Evolutionary conservation across 352 stramenopile species (phyloP), one percentile per base, ranked within the genome.

Genomic region (Globisporangium takayamanum): DNA sequence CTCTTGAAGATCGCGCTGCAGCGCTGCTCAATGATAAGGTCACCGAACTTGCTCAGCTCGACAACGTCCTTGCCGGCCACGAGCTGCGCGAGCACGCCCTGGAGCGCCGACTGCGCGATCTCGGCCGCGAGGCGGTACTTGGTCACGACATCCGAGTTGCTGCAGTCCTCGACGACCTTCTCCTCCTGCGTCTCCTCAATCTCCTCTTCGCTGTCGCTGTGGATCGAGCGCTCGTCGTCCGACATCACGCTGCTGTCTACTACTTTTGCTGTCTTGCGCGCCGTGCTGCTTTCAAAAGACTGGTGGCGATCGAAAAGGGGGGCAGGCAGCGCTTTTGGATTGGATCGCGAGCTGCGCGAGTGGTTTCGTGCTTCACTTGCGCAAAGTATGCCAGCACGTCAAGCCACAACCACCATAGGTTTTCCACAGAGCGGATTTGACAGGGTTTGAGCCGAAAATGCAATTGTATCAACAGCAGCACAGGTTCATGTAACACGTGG

Each of bases 81-180:
- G 48, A 97, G 91, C 84, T 99, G 93, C 28, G 71, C 56, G n/a
- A 99, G 75, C 45, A 99, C 84, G 60, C 95, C 97, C 52, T 96
- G 72, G 7, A 99, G 79, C 18, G 97, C 96, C 46, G 97, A 91
- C 70, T 99, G 98, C 45, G 95, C 94, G 80, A 99, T 99, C 74
- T 99, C 98, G 36, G 96, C 91, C 6, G 97, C 97, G 59, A 99
- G 84, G 62, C 98, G 93, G 82, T 99, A 99, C 85, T 98, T 98
- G 68, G 88, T 94, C 39, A 96, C 86, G 2, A 98, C 92, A 64
- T 98, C 83, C 71, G 86, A 92, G 79, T 88, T 92, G 66, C 78
- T 89, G 65, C 84, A 88, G 75, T 95, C 86, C 62, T 94, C 86
- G 14, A 94, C 61, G 50, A 75, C 74, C 64, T 88, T 75, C n/a